These are phyloP conservation scores for Phytophthora boehmeriae DNA, from an alignment of 352 stramenopile genomes.

Conservation along the genomic window DNA sequence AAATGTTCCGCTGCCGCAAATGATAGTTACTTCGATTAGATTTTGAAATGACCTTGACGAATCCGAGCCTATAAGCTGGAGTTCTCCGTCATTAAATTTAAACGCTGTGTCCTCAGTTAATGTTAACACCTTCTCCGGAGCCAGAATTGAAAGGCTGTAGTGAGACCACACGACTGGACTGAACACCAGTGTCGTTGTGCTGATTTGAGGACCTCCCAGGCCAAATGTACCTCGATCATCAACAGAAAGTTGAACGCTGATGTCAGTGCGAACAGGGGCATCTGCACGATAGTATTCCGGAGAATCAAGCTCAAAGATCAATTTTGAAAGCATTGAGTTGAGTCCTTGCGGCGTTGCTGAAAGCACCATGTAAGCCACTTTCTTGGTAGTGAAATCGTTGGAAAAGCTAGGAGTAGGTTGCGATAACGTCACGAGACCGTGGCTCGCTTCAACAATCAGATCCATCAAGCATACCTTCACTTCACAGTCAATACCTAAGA, in stretches of 20 bases:
- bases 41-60: slow-evolving; percentile 20
- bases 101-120: slow-evolving; percentile 49
- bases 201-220: slow-evolving; percentile 52
- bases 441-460: slow-evolving; percentile 52
- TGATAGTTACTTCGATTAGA: slow-evolving; percentile 42
- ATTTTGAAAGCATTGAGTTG: slow-evolving; percentile 47
- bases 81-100: slow-evolving; percentile 29
- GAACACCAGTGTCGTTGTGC: slow-evolving; percentile 35
- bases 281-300: slow-evolving; percentile 35
- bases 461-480: slow-evolving; percentile 51
- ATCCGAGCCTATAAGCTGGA: slow-evolving; percentile 41
- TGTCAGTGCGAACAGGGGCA: slow-evolving; percentile 20
- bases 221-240: slow-evolving; percentile 65
- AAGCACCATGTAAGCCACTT: slow-evolving; percentile 37
- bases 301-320: slow-evolving; percentile 50
- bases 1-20: slow-evolving; percentile 33
- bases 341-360: slow-evolving; percentile 39
- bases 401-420: slow-evolving; percentile 19
- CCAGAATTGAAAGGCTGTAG: slow-evolving; percentile 29
- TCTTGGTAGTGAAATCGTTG: slow-evolving; percentile 17
- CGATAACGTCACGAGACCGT: slow-evolving; percentile 47
- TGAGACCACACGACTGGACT: slow-evolving; percentile 35
- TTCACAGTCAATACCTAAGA: slow-evolving; percentile 21
- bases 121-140: slow-evolving; percentile 31
- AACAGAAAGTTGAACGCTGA: slow-evolving; percentile 55